Evolutionary conservation across 345 rosid genomes (phyloP), one percentile per base, ranked within the genome.

Genomic region (Corchorus olitorius): DNA sequence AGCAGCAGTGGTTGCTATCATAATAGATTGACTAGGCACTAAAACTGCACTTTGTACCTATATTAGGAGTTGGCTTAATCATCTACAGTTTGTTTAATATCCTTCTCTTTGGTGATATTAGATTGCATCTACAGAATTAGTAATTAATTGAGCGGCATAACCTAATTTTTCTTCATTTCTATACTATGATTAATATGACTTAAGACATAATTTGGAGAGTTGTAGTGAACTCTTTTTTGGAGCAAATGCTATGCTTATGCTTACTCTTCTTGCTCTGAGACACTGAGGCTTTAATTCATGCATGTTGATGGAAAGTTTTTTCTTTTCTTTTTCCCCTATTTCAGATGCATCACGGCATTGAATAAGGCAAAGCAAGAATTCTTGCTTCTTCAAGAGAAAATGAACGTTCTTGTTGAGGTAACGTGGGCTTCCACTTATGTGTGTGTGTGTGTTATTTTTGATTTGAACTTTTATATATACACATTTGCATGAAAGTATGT

Each of bases 331-430:
- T 27, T 27, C 27, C 27, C 27, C 58, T 27, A 49, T 68, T 68
- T 48, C 72, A 68, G 72, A 12, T 33, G 16, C 14, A 1, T 48
- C 41, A 8, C 56, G 7, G 56, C 39, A 49, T 27, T 68, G 58
- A 49, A 68, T 15, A 41, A 20, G 15, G 43, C 58, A 49, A 68
- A 68, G 49, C 58, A 49, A 48, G 72, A 48, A 68, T 49, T 68
- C 41, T 48, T 27, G 53, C 35, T 22, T 68, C 3, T 68, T 41
- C 72, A 68, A 68, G 58, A 49, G 39, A 68, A 68, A 49, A 48
- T 68, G 43, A 13, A 49, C 20, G 8, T 12, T 27, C 56, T 68
- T 48, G 20, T 49, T 48, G 41, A 68, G 72, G 72, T 48, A 68
- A 50, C 13, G 39, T 27, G 11, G 72, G 3, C 27, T 52, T 68